A percentile compares a stretch with the other conserved stretches of the same genome.
phyloP scores from a whole-genome alignment of 306 rosid genomes.

The Mucuna pruriens region DNA sequence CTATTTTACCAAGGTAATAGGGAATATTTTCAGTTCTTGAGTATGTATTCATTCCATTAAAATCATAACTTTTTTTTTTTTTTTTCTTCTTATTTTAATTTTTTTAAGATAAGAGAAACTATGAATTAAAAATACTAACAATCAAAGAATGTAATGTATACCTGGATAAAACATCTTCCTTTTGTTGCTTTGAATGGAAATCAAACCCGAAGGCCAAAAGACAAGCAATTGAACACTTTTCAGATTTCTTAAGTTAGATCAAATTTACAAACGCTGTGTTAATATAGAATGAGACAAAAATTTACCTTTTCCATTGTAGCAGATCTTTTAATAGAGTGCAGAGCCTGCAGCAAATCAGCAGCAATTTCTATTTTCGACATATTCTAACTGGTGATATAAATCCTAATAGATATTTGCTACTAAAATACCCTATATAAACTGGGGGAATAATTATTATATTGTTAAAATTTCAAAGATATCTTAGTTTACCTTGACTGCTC shows the following conservation, averaged over 20 bases:
- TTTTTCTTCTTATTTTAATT: neutral
- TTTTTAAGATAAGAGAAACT: neutral
- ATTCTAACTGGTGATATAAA: too few relatives aligned
- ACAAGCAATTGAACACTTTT: neutral
- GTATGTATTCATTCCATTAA: neutral
- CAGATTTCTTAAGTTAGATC: neutral
- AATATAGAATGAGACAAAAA: neutral
- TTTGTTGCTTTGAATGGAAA: neutral
- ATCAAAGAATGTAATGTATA: neutral
- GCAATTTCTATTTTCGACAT: too few relatives aligned
- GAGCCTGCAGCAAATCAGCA: too few relatives aligned
- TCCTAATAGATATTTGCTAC: too few relatives aligned
- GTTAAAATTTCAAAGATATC: too few relatives aligned
- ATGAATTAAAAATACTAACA: neutral
- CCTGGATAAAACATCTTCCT: neutral
- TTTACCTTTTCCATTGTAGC: too few relatives aligned
- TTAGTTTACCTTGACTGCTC: too few relatives aligned
- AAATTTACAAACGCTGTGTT: neutral
- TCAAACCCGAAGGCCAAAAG: neutral
- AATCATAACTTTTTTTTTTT: neutral
- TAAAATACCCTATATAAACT: too few relatives aligned
- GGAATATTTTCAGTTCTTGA: neutral
- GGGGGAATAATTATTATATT: too few relatives aligned
- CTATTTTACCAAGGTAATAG: neutral
- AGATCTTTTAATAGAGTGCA: too few relatives aligned